These are phyloP conservation scores for Myrmaecium sp. DNA, from an alignment of 2,329 filamentous ascomycete species.

Conservation along the genomic window DNA sequence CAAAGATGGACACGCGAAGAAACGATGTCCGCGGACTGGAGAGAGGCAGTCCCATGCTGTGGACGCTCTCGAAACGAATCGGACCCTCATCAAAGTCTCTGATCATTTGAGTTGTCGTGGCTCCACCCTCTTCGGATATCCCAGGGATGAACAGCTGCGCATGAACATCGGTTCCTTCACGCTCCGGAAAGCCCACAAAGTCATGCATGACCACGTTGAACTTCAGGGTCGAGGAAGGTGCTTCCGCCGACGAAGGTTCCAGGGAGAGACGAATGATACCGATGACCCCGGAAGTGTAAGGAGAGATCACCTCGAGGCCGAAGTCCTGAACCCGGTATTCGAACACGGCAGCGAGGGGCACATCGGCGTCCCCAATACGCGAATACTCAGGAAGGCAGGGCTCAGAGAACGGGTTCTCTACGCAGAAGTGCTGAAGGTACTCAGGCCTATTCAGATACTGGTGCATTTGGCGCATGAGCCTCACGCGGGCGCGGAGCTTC, in stretches of 20 bases:
- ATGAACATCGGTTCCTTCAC: slow-evolving; percentile 89
- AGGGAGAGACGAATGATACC: slow-evolving; percentile 82
- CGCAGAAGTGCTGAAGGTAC: slow-evolving; percentile 79
- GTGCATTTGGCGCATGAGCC: slow-evolving; percentile 90
- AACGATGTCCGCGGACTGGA: slow-evolving; percentile 58
- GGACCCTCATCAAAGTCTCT: slow-evolving; percentile 84
- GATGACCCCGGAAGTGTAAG: slow-evolving; percentile 78
- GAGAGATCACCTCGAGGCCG: slow-evolving; percentile 73
- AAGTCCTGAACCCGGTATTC: slow-evolving; percentile 92
- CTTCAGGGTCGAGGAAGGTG: slow-evolving; percentile 80
- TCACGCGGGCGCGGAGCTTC: slow-evolving; percentile 74
- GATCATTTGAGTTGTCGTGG: slow-evolving; percentile 91
- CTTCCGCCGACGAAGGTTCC: slow-evolving; percentile 84
- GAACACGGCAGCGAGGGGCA: slow-evolving; percentile 83
- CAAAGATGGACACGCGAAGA: slow-evolving; percentile 78
- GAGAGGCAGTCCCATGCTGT: slow-evolving; percentile 88
- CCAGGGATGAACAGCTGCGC: slow-evolving; percentile 93
- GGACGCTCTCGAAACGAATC: slow-evolving; percentile 89
- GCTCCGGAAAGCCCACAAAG: slow-evolving; percentile 81
- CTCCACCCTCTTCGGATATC: slow-evolving; percentile 65
- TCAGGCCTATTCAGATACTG: slow-evolving; percentile 93
- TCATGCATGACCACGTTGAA: slow-evolving; percentile 99
- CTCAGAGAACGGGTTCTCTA: slow-evolving; percentile 88
- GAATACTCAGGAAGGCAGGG: slow-evolving; percentile 84
- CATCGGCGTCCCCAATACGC: slow-evolving; percentile 79